Percentiles rank a stretch among this genome's conserved stretches.
Conservation (phyloP, 768 basidiomycete species). For the Lactifluus subvellereus region DNA sequence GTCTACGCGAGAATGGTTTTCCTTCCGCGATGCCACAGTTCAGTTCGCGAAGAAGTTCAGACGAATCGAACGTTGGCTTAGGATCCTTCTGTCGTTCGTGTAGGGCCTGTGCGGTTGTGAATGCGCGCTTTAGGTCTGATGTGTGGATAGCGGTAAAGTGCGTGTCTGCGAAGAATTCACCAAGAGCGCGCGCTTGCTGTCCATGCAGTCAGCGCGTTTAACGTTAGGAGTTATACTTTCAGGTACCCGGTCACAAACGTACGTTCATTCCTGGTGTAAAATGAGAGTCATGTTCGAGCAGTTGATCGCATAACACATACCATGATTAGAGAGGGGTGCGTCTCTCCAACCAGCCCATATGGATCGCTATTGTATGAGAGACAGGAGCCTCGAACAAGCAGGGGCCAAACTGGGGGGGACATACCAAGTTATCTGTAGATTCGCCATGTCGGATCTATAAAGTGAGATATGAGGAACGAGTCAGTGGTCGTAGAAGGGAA, state of each 20-base stretch:
- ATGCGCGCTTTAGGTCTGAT: slow-evolving; percentile 61
- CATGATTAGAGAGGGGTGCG: slow-evolving; percentile 68
- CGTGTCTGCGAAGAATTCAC: slow-evolving; percentile 42
- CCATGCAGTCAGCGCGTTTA: not conserved
- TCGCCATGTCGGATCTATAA: slow-evolving; percentile 69
- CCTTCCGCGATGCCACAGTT: slow-evolving; percentile 70
- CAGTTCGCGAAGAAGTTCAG: slow-evolving; percentile 58
- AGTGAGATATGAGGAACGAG: not conserved
- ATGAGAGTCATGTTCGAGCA: not conserved
- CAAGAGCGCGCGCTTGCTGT: slow-evolving; percentile 42
- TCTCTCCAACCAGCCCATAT: slow-evolving; percentile 77
- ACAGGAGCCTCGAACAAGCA: not conserved
- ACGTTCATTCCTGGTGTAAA: slow-evolving; percentile 32
- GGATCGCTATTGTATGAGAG: slow-evolving; percentile 28
- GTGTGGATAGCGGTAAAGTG: slow-evolving; percentile 54
- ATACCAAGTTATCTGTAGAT: slow-evolving; percentile 67
- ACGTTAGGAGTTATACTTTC: not conserved
- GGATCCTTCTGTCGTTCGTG: slow-evolving; percentile 42
- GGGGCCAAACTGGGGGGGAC: slow-evolving; percentile 21
- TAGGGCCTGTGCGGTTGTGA: slow-evolving; percentile 54
- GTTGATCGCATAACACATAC: slow-evolving; percentile 33
- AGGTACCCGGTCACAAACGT: not conserved
- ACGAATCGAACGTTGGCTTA: slow-evolving; percentile 43
- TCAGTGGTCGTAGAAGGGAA: not conserved
- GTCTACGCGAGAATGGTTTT: slow-evolving; percentile 38